Conservation (phyloP, 805 yeast species). For the Kuraishia ogatae region DNA sequence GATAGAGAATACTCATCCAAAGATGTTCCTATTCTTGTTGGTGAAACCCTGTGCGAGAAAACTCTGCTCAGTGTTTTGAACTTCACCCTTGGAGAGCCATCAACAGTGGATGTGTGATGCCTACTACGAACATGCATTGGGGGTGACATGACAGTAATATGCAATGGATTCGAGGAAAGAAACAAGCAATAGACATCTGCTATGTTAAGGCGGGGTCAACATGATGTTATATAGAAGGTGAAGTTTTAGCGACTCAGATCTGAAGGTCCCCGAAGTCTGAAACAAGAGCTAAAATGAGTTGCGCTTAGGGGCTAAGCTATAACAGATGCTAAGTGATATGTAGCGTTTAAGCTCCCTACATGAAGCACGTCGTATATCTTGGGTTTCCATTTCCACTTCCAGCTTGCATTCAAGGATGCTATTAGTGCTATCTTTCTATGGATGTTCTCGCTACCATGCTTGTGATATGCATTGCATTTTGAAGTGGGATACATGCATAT, state of each 20-base stretch:
- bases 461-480: neutral
- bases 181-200: neutral
- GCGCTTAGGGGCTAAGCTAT: neutral
- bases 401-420: neutral
- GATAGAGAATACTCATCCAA: neutral
- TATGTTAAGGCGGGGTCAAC: neutral
- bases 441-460: neutral
- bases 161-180: no score
- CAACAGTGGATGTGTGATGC: neutral
- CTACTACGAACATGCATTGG: neutral
- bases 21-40: neutral
- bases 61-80: neutral
- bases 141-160: neutral
- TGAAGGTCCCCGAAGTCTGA: neutral
- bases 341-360: neutral
- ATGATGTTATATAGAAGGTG: neutral
- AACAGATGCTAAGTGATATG: no score
- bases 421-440: neutral
- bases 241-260: neutral
- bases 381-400: neutral
- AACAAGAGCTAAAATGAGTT: neutral
- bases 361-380: neutral
- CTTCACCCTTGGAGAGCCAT: neutral
- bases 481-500: neutral
- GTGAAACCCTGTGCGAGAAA: neutral